Evolutionary conservation across 257 asterid species (phyloP), one percentile per base, ranked within the genome.

Genomic region (Nicotiana obtusifolia): DNA sequence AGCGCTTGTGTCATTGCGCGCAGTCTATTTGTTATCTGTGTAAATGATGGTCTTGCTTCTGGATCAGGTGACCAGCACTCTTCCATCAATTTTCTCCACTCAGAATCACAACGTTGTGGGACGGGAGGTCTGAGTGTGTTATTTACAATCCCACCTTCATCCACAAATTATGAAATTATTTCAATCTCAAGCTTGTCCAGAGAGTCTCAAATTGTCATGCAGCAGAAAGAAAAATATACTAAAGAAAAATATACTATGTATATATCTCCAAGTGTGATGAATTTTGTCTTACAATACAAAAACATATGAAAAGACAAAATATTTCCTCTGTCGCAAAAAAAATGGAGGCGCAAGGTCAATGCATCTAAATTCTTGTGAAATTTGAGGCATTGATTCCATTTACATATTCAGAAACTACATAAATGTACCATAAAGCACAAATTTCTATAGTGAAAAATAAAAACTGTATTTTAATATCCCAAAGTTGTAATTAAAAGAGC

Each of bases 1-100:
- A 92, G 89, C 19, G 89, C 86, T 52, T 47, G 84, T 5, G 91
- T 91, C 94, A 95, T 90, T 57, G 60, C 81, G 16, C 92, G 92
- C 62, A 95, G 87, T 86, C 93, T 85, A 80, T 90, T 90, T n/a
- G 98, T 90, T 84, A 95, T 90, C 84, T 95, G 95, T 26, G 97
- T 90, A 82, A 95, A 95, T 4, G 97, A 88, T 7, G 99, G 98
- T 86, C 99, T 87, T 6, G 85, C 84, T 35, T 83, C 83, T 17
- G 99, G 97, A 82, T 94, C 94, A 47, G 87, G 92, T 20, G 95
- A 90, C 99, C 99, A 95, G 87, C 99, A 95, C 77, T 94, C 96
- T 82, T 92, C 98, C 97, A 94, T 94, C 88, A 95, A 78, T 60
- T 84, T 87, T 84, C 88, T 88, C 99, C 99, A 95, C 65, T 87